A percentile compares a stretch with the other conserved stretches of the same genome.
phyloP scores from a whole-genome alignment of 768 basidiomycete genomes.

The Boletus rubescentipes region DNA sequence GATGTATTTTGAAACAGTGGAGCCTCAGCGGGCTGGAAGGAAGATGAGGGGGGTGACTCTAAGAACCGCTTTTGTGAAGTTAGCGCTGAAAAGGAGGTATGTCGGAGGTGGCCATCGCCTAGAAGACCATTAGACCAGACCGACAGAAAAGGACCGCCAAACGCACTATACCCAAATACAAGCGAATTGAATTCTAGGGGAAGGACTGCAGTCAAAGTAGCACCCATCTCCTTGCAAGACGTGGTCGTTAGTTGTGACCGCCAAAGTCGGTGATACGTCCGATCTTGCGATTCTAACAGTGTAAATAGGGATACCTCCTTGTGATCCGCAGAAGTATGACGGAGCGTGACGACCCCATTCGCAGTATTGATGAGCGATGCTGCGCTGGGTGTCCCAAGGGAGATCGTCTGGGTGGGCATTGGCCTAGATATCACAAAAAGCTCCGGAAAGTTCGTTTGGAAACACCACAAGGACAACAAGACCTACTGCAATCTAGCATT shows the following conservation, averaged over 20 bases:
- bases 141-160: neutral
- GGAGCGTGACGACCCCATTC: slow-evolving; percentile 20
- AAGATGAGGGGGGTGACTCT: slow-evolving; percentile 1
- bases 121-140: neutral
- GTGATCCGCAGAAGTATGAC: slow-evolving; percentile 15
- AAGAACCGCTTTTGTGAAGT: neutral
- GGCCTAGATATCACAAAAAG: slow-evolving; percentile 12
- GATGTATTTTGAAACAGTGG: slow-evolving; percentile 40
- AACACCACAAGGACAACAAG: neutral
- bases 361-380: slow-evolving; percentile 8
- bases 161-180: slow-evolving; percentile 64
- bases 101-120: slow-evolving; percentile 57
- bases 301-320: slow-evolving; percentile 21
- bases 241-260: slow-evolving; percentile 9
- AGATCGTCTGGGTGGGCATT: neutral
- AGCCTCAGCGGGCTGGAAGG: neutral
- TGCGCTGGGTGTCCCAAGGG: slow-evolving; percentile 8
- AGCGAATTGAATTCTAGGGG: slow-evolving; percentile 59
- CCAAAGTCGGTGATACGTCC: slow-evolving; percentile 19
- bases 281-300: slow-evolving; percentile 6
- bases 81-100: slow-evolving; percentile 44
- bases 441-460: slow-evolving; percentile 7
- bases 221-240: slow-evolving; percentile 2
- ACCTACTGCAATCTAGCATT: slow-evolving; percentile 21
- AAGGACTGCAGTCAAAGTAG: slow-evolving; percentile 40